A percentile compares a stretch with the other conserved stretches of the same genome.
Evolutionary conservation across 495 filamentous ascomycete genomes (phyloP).

Genomic region (Podospora conica): DNA sequence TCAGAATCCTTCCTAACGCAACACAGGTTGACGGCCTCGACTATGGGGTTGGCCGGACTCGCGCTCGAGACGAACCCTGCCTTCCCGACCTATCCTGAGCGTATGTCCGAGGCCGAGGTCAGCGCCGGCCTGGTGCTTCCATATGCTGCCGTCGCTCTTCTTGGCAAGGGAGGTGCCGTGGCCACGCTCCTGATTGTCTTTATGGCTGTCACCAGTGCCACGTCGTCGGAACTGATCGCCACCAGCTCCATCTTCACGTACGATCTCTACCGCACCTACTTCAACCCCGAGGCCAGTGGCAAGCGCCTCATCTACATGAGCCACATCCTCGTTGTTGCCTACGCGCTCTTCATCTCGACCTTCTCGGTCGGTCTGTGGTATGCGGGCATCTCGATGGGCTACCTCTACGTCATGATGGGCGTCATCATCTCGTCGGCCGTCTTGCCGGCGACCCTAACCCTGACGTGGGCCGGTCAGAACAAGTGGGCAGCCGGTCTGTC

Average conservation of each 20-base stretch:
- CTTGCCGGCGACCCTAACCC: slow-evolving; percentile 71
- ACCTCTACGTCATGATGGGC: slow-evolving; percentile 82
- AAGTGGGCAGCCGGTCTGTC: slow-evolving; percentile 68
- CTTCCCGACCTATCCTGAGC: slow-evolving; percentile 66
- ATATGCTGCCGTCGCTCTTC: slow-evolving; percentile 79
- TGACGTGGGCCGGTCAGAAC: slow-evolving; percentile 81
- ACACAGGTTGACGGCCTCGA: slow-evolving; percentile 82
- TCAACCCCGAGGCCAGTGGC: slow-evolving; percentile 60
- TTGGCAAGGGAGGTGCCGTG: slow-evolving; percentile 82
- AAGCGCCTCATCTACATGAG: slow-evolving; percentile 80
- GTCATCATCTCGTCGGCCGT: slow-evolving; percentile 85
- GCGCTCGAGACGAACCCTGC: slow-evolving; percentile 69
- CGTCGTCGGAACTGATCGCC: slow-evolving; percentile 84
- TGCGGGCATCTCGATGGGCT: slow-evolving; percentile 50
- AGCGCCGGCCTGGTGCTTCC: slow-evolving; percentile 83
- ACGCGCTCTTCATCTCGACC: slow-evolving; percentile 75
- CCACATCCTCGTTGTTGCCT: slow-evolving; percentile 68
- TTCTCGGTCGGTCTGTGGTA: slow-evolving; percentile 80
- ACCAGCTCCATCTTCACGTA: slow-evolving; percentile 92
- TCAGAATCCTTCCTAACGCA: no score
- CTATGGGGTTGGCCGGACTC: slow-evolving; percentile 86
- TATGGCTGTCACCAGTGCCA: slow-evolving; percentile 92
- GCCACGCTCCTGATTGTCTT: slow-evolving; percentile 83
- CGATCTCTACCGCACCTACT: slow-evolving; percentile 74
- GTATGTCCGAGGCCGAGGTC: slow-evolving; percentile 71